Evolutionary conservation across 1,284 basidiomycete genomes (phyloP).

Genomic region (Cryptococcus sp.): DNA sequence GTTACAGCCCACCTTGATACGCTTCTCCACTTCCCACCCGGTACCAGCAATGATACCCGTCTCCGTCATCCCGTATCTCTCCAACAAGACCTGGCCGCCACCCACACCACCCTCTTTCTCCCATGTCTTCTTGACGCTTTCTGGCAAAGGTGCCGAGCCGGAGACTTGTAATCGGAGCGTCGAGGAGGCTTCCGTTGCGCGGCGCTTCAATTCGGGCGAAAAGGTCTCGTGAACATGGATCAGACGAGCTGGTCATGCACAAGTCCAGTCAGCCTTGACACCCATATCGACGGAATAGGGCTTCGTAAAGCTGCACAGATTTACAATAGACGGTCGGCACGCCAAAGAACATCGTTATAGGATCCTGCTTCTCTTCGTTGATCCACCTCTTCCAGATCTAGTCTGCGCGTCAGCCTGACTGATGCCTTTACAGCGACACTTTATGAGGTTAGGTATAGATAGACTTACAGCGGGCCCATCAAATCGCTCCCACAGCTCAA

Average conservation of each 20-base stretch:
- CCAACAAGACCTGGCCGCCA: conserved; percentile 44
- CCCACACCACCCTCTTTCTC: conserved; percentile 35
- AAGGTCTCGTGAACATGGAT: conserved; percentile 27
- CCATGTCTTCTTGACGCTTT: conserved; percentile 43
- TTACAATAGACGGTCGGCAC: conserved; percentile 40
- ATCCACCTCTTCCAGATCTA: conserved; percentile 40
- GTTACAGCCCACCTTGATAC: conserved; percentile 31
- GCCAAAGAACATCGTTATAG: conserved; percentile 42
- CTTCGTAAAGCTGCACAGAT: not conserved
- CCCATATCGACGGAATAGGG: too few species aligned
- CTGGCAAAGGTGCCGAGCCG: conserved; percentile 46
- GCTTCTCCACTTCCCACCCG: conserved; percentile 39
- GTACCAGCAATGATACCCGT: conserved; percentile 48
- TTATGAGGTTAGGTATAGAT: not conserved
- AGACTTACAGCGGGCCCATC: conserved; percentile 36
- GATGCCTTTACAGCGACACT: not conserved
- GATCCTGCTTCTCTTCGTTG: conserved; percentile 23
- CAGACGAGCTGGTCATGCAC: conserved; percentile 22
- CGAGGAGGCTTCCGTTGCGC: conserved; percentile 35
- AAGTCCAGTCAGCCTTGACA: not conserved
- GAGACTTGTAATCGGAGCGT: conserved; percentile 46
- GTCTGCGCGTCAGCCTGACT: not conserved
- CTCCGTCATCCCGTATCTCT: conserved; percentile 52
- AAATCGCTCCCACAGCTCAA: conserved; percentile 47
- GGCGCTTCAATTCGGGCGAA: conserved; percentile 19